Evolutionary conservation across 768 basidiomycete species (phyloP), one percentile per base, ranked within the genome.

Genomic region (Lenzites betulinus): DNA sequence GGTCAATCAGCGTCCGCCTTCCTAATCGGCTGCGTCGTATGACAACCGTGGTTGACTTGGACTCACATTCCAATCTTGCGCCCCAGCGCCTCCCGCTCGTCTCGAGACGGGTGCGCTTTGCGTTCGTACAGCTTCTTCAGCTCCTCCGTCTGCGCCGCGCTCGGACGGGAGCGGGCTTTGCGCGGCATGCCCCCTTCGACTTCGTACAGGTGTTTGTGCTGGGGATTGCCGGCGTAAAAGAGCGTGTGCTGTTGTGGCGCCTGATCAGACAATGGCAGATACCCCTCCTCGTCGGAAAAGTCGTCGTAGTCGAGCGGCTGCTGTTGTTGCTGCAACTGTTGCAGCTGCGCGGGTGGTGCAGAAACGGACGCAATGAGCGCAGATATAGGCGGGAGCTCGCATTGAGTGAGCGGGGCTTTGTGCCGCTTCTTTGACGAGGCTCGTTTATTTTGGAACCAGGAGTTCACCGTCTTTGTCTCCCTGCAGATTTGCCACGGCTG

Each of bases 381-480:
- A n/a, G 72, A 75, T 70, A 74, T 78, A 56, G 74, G 75, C 63
- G 59, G 77, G 54, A 67, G 75, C 65, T 68, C 59, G 67, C 68
- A 73, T 72, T 69, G 60, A 47, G 65, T 52, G 57, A 68, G 55
- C 48, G 58, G 46, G 44, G 62, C 64, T 56, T 67, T 71, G 80
- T 81, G 77, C 22, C 81, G 77, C 74, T 92, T 92, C 81, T 90
- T 92, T 66, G 83, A 85, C 13, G 89, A 90, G 7, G 90, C 90
- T 55, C 90, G 81, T 78, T 91, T 92, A 71, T 92, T 92, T 76
- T 92, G 90, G 74, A 92, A 92, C 87, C 89, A 92, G 15, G 90
- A 88, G 71, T 89, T 89, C 70, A 92, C 89, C 2, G 88, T 90
- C 81, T 92, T 92, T 73, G 84, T 86, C 71, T 91, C 88, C 87